Evolutionary conservation across 768 basidiomycete genomes (phyloP), one percentile per base, ranked within the genome.

Genomic region (Gyrodon lividus): DNA sequence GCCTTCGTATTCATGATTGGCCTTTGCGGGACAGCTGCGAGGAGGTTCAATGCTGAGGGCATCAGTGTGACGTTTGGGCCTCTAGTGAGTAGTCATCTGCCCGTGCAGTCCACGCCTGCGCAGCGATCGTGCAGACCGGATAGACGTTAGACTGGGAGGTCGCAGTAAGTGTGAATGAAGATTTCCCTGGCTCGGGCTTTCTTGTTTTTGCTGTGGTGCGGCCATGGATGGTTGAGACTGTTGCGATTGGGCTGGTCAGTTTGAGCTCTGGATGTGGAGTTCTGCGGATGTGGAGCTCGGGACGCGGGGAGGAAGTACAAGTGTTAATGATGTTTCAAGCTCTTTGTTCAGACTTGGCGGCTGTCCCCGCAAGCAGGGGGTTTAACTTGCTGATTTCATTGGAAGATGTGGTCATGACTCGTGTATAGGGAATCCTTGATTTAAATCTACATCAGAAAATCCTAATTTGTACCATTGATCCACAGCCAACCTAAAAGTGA

Each of bases 1-100:
- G 65, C 61, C n/a, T 67, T 64, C 48, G 57, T 67, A 22, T 59
- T 67, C 38, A 43, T 43, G 41, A 43, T 50, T 13, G 41, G 40
- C 0, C 30, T 34, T 20, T 50, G 41, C 41, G 52, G 50, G 17
- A 50, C 50, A 12, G 54, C 57, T n/a, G 42, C 46, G 19, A 42
- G 20, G n/a, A 44, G 50, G 13, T 56, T 56, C 37, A 26, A 28
- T 14, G 31, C 19, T 5, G 44, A 26, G 20, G 44, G 46, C 17
- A 30, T 48, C 16, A 23, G 30, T 6, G 54, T 54, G 28, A 31
- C 57, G 33, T 58, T 47, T 48, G 57, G 54, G 30, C 50, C 57
- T 12, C 42, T 58, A 50, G 57, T 58, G 43, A 46, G 53, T 37
- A 19, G 23, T 41, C 31, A 4, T 13, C 13, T 31, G 10, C 13